Conservation (phyloP, 352 stramenopile genomes). For the Phytophthora megakarya region DNA sequence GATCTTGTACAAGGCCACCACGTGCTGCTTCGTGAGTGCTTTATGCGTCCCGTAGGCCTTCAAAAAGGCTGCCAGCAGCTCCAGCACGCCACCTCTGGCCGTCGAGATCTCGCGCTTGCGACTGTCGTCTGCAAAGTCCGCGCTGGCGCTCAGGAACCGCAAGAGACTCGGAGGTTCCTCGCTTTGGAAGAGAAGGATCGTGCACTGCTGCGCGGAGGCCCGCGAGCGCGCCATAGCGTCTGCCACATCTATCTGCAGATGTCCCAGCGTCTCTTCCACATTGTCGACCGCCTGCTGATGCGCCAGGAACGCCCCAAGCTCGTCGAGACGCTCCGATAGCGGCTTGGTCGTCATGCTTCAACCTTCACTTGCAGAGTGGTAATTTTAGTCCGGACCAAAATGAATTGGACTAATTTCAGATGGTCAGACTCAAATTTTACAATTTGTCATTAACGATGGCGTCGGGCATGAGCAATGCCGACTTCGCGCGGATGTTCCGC, state of each 20-base stretch:
- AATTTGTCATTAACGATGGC: too few species aligned
- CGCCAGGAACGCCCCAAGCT: conserved; percentile 66
- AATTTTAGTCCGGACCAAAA: too few species aligned
- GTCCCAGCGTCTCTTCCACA: conserved; percentile 64
- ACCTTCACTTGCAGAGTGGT: too few species aligned
- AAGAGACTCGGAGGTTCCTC: conserved; percentile 56
- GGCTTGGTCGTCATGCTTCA: conserved; percentile 50
- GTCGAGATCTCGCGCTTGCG: conserved; percentile 65
- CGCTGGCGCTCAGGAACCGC: conserved; percentile 60
- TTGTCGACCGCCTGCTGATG: conserved; percentile 63
- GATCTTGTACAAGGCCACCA: conserved; percentile 43
- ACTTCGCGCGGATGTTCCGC: conserved; percentile 83
- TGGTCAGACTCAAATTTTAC: too few species aligned
- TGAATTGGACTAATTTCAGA: too few species aligned
- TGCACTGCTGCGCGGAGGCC: conserved; percentile 65
- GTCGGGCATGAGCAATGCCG: conserved; percentile 64
- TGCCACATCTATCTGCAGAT: conserved; percentile 50
- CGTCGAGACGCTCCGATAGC: conserved; percentile 59
- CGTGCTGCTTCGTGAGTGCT: conserved; percentile 54
- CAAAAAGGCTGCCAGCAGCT: conserved; percentile 56
- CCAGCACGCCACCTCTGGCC: conserved; percentile 52
- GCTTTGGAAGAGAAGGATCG: conserved; percentile 65
- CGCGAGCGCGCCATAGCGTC: conserved; percentile 64
- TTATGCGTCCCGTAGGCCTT: conserved; percentile 52
- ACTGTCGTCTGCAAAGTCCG: conserved; percentile 48